Base-by-base conservation (phyloP, 2,329 filamentous ascomycete species). In the Ceratocystis destructans region DNA sequence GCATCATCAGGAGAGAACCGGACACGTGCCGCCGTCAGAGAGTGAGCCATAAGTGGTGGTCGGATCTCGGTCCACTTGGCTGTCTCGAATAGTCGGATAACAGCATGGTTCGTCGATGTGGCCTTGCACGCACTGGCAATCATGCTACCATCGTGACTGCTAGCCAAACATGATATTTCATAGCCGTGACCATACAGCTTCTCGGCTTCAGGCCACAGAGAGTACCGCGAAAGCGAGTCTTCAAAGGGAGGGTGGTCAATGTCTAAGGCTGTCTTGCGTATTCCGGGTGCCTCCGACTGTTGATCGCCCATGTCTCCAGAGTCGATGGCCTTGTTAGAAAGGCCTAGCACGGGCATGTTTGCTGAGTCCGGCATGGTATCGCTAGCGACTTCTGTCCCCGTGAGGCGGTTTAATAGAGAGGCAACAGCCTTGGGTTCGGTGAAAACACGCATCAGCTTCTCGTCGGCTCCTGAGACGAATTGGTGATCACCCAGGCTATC, bases 181-280 rank as follows among this genome's bases (percentile, higher is more conserved):
- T 96, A 96, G 37, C 94, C 94, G 76, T 99, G 94, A 1, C 94
- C 94, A 76, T 99, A 99, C 1, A 99, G 82, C 77, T 99, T 99
- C 75, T 99, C 94, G 5, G 85, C 85, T 74, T 99, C 94, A 2
- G 94, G 94, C 91, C 92, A 99, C 41, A 99, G 84, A 0, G 94
- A 96, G 74, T 95, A 87, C 7, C 92, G 86, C 28, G 91, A 88
- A 1, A 99, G 83, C 65, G 90, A 87, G 74, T 97, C 94, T 75
- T 99, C 94, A 45, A 90, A 82, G 0, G 94, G 93, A 10, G 94
- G 92, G 70, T 88, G 85, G 53, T 83, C 76, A 64, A 87, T 80
- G 55, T 87, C 82, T 6, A 91, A 78, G 3, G 83, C 82, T 0
- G 84, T 84, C 72, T 82, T 83, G 70, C 81, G 80, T 37, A n/a